Base-by-base conservation (phyloP, 2,329 filamentous ascomycete genomes). In the Trichoderma sp. region DNA sequence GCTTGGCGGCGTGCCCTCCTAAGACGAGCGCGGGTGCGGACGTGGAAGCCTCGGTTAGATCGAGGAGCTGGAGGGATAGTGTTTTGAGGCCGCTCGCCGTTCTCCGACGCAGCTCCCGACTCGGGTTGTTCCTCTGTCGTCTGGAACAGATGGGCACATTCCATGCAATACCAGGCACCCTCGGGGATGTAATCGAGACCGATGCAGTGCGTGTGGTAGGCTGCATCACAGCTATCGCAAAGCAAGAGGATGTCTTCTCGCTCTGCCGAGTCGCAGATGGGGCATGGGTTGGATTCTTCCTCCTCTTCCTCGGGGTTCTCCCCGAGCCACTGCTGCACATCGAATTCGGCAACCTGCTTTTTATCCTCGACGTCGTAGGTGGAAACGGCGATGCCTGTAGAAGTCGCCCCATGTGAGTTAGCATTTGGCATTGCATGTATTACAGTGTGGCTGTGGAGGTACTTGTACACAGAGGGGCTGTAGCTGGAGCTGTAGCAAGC, bases 141-240 rank as follows among this genome's bases (percentile, higher is more conserved):
- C 24, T 78, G 74, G 59, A 86, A 81, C 28, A 85, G 77, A 71
- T 87, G 85, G 71, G 84, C 79, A 80, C 96, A 99, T 74, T 91
- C 89, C 79, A 96, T 90, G 82, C 96, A 99, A 79, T 95, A 97
- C 94, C 95, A 99, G 72, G 90, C 84, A 32, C 91, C 92, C 34
- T 85, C 81, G 26, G 94, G 94, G 68, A 97, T 88, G 65, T 85
- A 82, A 70, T 94, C 90, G 60, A 97, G 86, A 39, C 92, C 94
- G 70, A 97, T 88, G 79, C 96, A 99, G 79, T 96, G 92, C 59
- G 94, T 94, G 79, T 99, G 96, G 75, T 95, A 97, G 54, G 92
- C 88, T 39, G 90, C 90, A 83, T 97, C 91, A 82, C 96, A 99
- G 76, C 89, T 90, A 79, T 97, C 94, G 81, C 96, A 99, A 70